Base-by-base conservation (phyloP, 495 filamentous ascomycete genomes). In the Neurospora discreta region DNA sequence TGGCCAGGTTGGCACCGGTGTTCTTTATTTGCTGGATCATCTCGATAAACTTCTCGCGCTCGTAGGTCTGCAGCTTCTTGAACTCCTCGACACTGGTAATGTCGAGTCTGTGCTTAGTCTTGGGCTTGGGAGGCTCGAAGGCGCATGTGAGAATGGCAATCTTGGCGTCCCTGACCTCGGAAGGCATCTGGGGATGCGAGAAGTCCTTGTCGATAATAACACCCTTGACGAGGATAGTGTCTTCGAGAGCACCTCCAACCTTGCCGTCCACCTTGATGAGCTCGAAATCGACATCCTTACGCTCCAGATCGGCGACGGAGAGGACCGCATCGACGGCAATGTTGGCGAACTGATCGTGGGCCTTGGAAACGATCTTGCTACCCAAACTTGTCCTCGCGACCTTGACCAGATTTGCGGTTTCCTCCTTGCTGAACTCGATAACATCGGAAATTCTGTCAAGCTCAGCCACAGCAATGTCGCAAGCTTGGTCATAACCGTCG, bases 141-240 rank as follows among this genome's bases (percentile, higher is more conserved):
- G 95, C 94, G 80, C 95, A 99, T 58, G 95, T 99, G 65, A 99
- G 85, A 77, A 99, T 98, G 46, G 95, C 95, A 77, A 99, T 87
- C 84, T 98, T 98, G 76, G 96, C 95, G 82, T 99, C 92, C 70
- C 83, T 85, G 70, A 99, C 95, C 81, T 97, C 91, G 69, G 90
- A 90, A 38, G 95, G 95, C 95, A 99, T 99, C 81, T 99, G 95
- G 18, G 95, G 96, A 82, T 99, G 95, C 40, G 95, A 99, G 85
- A 99, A 98, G 81, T 99, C 95, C 84, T 99, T 99, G 86, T 99
- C 95, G 78, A 99, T 88, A 78, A 99, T 95, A 46, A 99, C 95
- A 80, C 95, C 95, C 83, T 98, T 94, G 71, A 99, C 94, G 42
- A 99, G 89, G 33, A 98, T 80, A 4, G 94, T 91, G 80, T 99